Evolutionary conservation across 192 early-diverging fungal genomes (phyloP), one percentile per base, ranked within the genome.

Genomic region (Entomortierella parvispora): DNA sequence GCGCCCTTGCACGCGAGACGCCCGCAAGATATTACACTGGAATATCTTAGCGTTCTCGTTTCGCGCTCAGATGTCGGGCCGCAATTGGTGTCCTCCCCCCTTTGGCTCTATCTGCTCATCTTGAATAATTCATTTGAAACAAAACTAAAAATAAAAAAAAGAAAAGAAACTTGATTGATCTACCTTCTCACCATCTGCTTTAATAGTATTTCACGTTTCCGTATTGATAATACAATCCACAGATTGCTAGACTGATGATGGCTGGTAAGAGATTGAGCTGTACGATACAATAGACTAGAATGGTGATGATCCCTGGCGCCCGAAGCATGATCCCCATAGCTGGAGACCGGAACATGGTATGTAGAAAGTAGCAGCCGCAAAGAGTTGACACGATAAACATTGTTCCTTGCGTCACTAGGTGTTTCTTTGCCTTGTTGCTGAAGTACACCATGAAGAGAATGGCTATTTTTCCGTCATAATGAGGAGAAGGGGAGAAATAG

Each of bases 251-350:
- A 40, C 83, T 77, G 47, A 75, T 37, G 9, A 76, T 61, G 4
- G 85, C 85, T 4, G 85, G 85, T 15, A 82, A 51, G 17, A 86
- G 67, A 31, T 86, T 71, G 11, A 86, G 50, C 23, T 86, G 85
- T 0, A 86, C 81, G 34, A 84, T 81, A 43, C 83, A 84, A 40
- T 90, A 90, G 37, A 92, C 84, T 79, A 89, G 88, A 42, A 92
- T 79, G 17, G 91, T 92, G n/a, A 88, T 86, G 44, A 92, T 72
- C 5, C 91, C 91, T 1, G 91, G 91, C 10, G 88, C 86, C 11
- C 88, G 86, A 33, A 86, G 79, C 91, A 92, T 92, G 58, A 89
- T 87, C 8, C 91, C 91, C 59, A 92, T 77, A 0, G 89, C 86
- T 3, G 91, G 89, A 7, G 91, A 85, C 33, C 88, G 81, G 58